These are phyloP conservation scores for Iris macrosiphon DNA, from an alignment of 106 monocot species.

Conservation along the genomic window DNA sequence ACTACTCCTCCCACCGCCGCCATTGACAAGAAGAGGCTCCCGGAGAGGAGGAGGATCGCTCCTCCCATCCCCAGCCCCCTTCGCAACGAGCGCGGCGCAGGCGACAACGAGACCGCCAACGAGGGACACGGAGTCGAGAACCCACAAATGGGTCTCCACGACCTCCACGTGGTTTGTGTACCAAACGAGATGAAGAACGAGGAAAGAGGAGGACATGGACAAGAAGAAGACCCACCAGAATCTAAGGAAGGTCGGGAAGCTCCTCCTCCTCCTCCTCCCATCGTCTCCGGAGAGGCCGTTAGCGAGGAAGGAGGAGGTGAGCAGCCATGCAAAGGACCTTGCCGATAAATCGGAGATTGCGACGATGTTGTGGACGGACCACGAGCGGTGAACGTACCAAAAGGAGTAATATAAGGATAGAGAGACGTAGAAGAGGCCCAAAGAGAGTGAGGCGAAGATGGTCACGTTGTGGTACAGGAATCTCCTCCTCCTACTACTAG, in stretches of 20 bases:
- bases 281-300: constrained; percentile 16
- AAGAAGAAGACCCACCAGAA: constrained; percentile 70
- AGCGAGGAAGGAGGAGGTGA: constrained; percentile 24
- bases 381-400: constrained; percentile 7
- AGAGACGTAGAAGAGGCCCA: constrained; percentile 31
- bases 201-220: constrained; percentile 28
- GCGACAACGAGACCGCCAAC: constrained; percentile 24
- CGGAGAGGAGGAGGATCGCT: constrained; percentile 15
- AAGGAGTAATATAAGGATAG: constrained; percentile 30
- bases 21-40: constrained; percentile 67
- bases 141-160: constrained; percentile 29
- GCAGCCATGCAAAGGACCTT: constrained; percentile 44
- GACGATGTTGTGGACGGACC: constrained; percentile 16
- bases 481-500: constrained; percentile 1
- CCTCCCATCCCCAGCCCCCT: constrained; percentile 14
- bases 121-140: constrained; percentile 44
- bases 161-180: constrained; percentile 11
- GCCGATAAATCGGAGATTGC: constrained; percentile 32
- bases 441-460: constrained; percentile 18
- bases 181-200: constrained; percentile 29
- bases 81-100: constrained; percentile 34
- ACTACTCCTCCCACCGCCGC: background rate
- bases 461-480: constrained; percentile 30
- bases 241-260: constrained; percentile 46
- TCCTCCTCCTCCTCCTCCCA: no score